Base-by-base conservation (phyloP, 257 asterid species). In the Gentiana dahurica region DNA sequence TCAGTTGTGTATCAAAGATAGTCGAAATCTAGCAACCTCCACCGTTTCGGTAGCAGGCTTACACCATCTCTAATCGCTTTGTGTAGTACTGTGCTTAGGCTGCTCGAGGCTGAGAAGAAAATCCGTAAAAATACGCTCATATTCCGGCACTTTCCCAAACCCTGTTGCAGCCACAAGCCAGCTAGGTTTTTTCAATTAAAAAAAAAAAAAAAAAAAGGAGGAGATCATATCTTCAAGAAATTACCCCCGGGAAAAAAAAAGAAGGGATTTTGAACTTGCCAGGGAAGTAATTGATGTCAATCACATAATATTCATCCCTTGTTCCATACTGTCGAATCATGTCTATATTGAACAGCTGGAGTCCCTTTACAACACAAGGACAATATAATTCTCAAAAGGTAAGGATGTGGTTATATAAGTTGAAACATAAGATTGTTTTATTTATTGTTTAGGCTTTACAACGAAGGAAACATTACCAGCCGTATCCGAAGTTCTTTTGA, bases 261-360 rank as follows among this genome's bases (percentile, higher is more conserved):
- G 3, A 36, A 37, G 34, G 36, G 35, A 11, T 8, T 8, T 34
- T 44, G n/a, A 50, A 44, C 73, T 64, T 82, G 81, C 98, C 98
- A 64, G 98, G 98, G 68, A 90, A 90, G 71, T 87, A 90, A 79
- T 90, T 90, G 57, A 90, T 90, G 58, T 90, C 96, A 47, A 90
- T 90, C 59, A 90, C 96, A 62, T 87, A 87, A 61, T 80, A 90
- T 47, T 66, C 74, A 68, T 84, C 90, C 49, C 60, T 76, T 5
- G 89, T 79, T 53, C 96, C 98, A 71, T 77, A 86, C 72, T 90
- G 96, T 54, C 98, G 80, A 54, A 90, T 87, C 39, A 90, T 84
- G 70, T 90, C 98, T 77, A 90, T 43, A 85, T 90, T 90, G 79
- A 90, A 90, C 51, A 90, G 81, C 64, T 83, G 87, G 47, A 90